Conservation (phyloP, 352 stramenopile species). For the Phytopythium sindhum region DNA sequence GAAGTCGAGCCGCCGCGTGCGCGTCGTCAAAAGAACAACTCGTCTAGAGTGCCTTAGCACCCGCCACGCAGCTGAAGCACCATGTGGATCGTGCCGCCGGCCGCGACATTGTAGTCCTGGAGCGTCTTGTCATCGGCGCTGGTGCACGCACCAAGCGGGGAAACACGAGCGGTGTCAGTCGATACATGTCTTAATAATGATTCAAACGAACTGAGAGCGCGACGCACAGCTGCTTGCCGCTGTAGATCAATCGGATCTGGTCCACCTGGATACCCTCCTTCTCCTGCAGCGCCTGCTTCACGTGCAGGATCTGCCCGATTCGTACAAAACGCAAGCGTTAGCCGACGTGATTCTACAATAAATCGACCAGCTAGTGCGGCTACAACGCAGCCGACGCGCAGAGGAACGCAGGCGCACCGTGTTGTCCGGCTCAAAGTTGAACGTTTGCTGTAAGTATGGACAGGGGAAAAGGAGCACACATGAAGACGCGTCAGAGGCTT, state of each 20-base stretch:
- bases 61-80: conserved; percentile 97
- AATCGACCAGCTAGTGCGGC: too few species aligned
- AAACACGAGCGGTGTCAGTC: conserved; percentile 5
- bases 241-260: conserved; percentile 95
- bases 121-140: conserved; percentile 95
- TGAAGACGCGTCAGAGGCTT: not conserved
- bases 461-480: not conserved
- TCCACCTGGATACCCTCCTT: conserved; percentile 96
- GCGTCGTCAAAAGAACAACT: not conserved
- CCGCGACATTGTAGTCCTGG: conserved; percentile 96
- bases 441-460: conserved; percentile 58
- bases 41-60: conserved; percentile 28
- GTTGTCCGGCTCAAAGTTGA: conserved; percentile 88
- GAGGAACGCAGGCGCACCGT: conserved; percentile 36
- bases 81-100: conserved; percentile 98
- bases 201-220: not conserved
- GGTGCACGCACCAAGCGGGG: conserved; percentile 2
- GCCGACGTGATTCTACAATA: not conserved
- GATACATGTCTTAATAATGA: not conserved
- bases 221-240: conserved; percentile 93
- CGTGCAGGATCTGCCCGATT: conserved; percentile 85
- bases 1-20: not conserved
- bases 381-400: not conserved
- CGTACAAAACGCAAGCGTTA: not conserved
- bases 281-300: conserved; percentile 98